Conservation (phyloP, 768 basidiomycete species). For the Panellus pusillus region DNA sequence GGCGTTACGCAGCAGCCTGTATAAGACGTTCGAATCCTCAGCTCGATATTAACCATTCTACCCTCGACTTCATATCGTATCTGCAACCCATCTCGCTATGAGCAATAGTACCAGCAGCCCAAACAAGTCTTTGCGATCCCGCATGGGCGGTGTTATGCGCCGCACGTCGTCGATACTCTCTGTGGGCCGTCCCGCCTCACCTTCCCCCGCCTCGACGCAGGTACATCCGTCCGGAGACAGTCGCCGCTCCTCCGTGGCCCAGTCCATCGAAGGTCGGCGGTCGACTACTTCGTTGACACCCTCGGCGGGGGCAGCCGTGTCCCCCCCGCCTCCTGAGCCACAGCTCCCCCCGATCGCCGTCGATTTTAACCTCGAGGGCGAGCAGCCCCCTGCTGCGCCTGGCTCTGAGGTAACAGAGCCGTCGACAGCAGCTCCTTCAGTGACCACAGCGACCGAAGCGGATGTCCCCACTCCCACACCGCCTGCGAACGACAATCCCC, state of each 20-base stretch:
- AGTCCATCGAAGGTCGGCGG: conserved; percentile 8
- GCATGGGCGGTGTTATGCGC: conserved; percentile 60
- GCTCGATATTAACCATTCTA: background rate
- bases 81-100: conserved; percentile 21
- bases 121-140: conserved; percentile 50
- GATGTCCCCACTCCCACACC: conserved; percentile 21
- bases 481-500: conserved; percentile 28
- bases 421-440: conserved; percentile 2
- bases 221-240: conserved; percentile 19
- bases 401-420: conserved; percentile 10
- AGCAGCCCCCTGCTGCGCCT: conserved; percentile 2
- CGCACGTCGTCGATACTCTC: conserved; percentile 59
- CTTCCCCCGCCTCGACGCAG: conserved; percentile 28
- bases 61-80: background rate
- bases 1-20: conserved; percentile 16
- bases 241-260: conserved; percentile 5
- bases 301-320: conserved; percentile 1
- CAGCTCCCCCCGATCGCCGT: background rate
- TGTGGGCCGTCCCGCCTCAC: conserved; percentile 32
- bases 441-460: background rate
- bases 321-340: background rate
- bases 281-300: conserved; percentile 10
- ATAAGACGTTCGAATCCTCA: conserved; percentile 3
- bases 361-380: background rate
- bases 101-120: conserved; percentile 27